Base-by-base conservation (phyloP, 2,329 filamentous ascomycete species). In the Emmonsia crescens region DNA sequence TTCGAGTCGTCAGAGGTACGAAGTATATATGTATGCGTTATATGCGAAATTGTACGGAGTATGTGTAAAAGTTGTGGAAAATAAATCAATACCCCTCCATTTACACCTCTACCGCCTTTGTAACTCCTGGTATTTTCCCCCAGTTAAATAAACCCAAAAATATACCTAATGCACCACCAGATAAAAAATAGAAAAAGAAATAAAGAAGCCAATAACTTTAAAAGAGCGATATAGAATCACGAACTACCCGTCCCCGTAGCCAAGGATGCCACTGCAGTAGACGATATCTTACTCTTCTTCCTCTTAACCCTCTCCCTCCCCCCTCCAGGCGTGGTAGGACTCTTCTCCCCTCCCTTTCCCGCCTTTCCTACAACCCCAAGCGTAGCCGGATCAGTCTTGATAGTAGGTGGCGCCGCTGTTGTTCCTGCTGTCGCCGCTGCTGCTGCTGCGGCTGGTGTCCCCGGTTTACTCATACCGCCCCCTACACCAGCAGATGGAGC, bases 331-430 rank as follows among this genome's bases (percentile, higher is more conserved):
- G 67, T 72, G n/a, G 67, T 68, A 14, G 72, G 71, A 21, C 40
- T 63, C 60, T 68, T 71, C 61, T 70, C 70, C 60, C 70, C 74
- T 10, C 72, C 71, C 60, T 71, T 74, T 9, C 72, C 71, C 5
- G 67, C 66, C 27, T 61, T 68, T 44, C 69, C 74, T 3, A 67
- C 67, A 4, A 70, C 71, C 4, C 48, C 38, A 49, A 56, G 19
- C 33, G 57, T 63, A 29, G 49, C 60, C 56, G 57, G 59, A 48
- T 66, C 59, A 55, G 72, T 71, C 55, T 74, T 71, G 33, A 72
- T 69, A 31, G 57, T 19, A 21, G 60, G 16, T n/a, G 29, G 6
- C 10, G n/a, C 8, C 29, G 19, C 49, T 21, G 49, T 5, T 21
- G 16, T 10, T 31, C 8, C 9, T 38, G 36, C 36, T 38, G 14